Evolutionary conservation across 129 eudicot species (phyloP), one percentile per base, ranked within the genome.

Genomic region (Mikania micrantha): DNA sequence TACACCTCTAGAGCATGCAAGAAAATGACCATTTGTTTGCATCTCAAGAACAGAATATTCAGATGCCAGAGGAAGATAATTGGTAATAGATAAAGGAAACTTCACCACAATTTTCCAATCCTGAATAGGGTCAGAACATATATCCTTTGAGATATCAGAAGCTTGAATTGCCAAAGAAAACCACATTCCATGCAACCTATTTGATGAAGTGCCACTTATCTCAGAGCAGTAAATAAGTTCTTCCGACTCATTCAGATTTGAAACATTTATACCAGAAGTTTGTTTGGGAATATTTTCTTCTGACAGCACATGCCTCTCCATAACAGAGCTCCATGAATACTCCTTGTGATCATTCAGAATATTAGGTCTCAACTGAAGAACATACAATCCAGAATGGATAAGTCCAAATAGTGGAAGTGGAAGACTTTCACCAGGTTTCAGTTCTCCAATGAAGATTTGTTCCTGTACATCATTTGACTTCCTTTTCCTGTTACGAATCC

Each of bases 11-110:
- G 87, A 80, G 76, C 95, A 77, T 52, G 80, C 81, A 73, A 68
- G 31, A 79, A 85, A 92, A 80, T 88, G 91, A 61, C 98, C 95
- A 77, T 65, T 76, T 48, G 84, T 39, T 79, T 88, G 98, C 96
- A 86, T 88, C 80, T 92, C 95, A 59, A 92, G 87, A 74, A 92
- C 91, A 39, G 98, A 84, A 78, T 40, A 88, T 73, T 92, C 98
- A 50, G 96, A 85, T 9, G 65, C 38, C 45, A 92, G 74, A 31
- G 98, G 98, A 77, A 92, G 96, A 60, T 82, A 84, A 71, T 92
- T 88, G 73, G 91, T 71, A 72, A 92, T 74, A 29, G 91, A 80
- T 16, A 92, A 50, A 9, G 96, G 98, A 39, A 92, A 70, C 49
- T 79, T 92, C 22, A 92, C 86, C 60, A 84, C 87, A 57, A 92